phyloP scores from a whole-genome alignment of 352 stramenopile genomes.

The Phytophthora cryptogea region DNA sequence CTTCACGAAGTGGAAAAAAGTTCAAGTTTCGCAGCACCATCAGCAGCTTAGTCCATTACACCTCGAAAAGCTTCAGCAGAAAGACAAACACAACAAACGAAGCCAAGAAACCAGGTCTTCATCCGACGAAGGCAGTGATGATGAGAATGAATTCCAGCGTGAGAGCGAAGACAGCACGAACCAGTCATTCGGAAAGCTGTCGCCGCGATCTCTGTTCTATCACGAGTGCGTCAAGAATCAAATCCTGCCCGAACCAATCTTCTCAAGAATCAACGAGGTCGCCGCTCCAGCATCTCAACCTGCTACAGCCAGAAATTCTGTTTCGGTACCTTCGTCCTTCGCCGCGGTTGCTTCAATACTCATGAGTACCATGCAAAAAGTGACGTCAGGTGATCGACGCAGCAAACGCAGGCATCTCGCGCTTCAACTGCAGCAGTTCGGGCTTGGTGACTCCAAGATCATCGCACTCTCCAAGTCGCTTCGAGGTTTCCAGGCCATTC shows the following conservation, averaged over 20 bases:
- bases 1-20: slow-evolving; percentile 79
- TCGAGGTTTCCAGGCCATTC: slow-evolving; percentile 58
- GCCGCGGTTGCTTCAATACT: slow-evolving; percentile 45
- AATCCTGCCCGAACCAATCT: slow-evolving; percentile 68
- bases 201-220: slow-evolving; percentile 70
- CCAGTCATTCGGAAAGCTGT: slow-evolving; percentile 43
- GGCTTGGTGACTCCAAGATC: slow-evolving; percentile 64
- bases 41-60: slow-evolving; percentile 26
- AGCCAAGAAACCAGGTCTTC: not conserved
- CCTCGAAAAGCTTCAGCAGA: slow-evolving; percentile 1
- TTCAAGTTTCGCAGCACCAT: slow-evolving; percentile 61
- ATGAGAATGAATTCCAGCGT: slow-evolving; percentile 11
- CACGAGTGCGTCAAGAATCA: slow-evolving; percentile 64
- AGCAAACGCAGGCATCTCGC: slow-evolving; percentile 54
- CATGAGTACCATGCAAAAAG: slow-evolving; percentile 37
- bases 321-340: slow-evolving; percentile 32
- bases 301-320: slow-evolving; percentile 10
- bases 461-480: slow-evolving; percentile 61
- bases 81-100: not conserved
- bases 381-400: slow-evolving; percentile 21
- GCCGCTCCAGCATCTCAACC: slow-evolving; percentile 13
- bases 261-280: slow-evolving; percentile 69
- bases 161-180: slow-evolving; percentile 13
- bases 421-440: slow-evolving; percentile 73
- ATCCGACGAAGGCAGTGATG: not conserved